Base-by-base conservation (phyloP, 345 rosid species). In the Eutrema yunnanense region DNA sequence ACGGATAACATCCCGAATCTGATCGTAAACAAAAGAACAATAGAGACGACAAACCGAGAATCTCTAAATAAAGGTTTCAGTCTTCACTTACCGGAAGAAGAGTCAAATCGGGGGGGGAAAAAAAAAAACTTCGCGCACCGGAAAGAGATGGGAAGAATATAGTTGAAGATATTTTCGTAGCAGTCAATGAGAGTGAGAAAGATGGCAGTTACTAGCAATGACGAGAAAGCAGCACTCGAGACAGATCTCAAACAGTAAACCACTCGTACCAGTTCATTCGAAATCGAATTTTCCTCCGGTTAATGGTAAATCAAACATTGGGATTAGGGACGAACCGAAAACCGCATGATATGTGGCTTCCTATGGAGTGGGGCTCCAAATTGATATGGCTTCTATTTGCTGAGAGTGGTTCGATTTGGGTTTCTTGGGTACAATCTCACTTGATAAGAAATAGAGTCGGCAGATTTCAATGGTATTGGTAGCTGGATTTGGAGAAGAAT, bases 181-280 rank as follows among this genome's bases (percentile, higher is more conserved):
- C 53, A 63, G 65, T 62, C 65, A 62, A 75, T 46, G 61, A 50
- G 73, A 50, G 78, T 73, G 19, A 74, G 47, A 50, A 58, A 51
- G 72, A 62, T 53, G 49, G 19, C n/a, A 49, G 60, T 40, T 40
- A 16, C n/a, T 37, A 36, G 42, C 19, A 22, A 54, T 53, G 49
- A 46, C 77, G n/a, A 73, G 16, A 56, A 48, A 41, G 32, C 19
- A 19, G 19, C 19, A 19, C 19, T 19, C 19, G 19, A 19, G 19
- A 19, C 0, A 54, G 40, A 67, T 44, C 47, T 68, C 64, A 61
- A 52, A 50, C 43, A 64, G 34, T 65, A 40, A 56, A 65, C 66
- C 55, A 6, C n/a, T n/a, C n/a, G n/a, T n/a, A n/a, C n/a, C n/a
- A n/a, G 56, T 5, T 50, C 6, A 22, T 57, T 47, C 38, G 0